These are phyloP conservation scores for Plasmodium gonderi DNA, from an alignment of 169 alveolate genomes.

Conservation along the genomic window DNA sequence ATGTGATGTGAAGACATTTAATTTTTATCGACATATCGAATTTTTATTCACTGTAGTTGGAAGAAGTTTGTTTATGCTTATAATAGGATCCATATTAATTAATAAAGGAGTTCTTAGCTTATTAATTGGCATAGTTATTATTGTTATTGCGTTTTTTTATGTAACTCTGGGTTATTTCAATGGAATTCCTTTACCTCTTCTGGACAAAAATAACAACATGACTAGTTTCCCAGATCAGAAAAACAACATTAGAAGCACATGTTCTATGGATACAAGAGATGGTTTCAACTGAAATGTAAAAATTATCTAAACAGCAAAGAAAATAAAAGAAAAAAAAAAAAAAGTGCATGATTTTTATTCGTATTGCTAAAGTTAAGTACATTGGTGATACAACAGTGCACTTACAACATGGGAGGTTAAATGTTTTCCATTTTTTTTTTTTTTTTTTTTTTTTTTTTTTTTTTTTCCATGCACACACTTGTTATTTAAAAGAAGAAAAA, in stretches of 20 bases:
- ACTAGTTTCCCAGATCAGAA: not conserved
- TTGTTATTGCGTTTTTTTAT: slow-evolving; percentile 19
- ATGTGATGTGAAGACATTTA: slow-evolving; percentile 54
- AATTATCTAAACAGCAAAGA: not conserved
- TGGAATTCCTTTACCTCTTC: slow-evolving; percentile 32
- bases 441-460: too few relatives aligned
- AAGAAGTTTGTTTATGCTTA: slow-evolving; percentile 46
- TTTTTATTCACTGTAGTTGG: slow-evolving; percentile 69
- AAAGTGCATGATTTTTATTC: slow-evolving; percentile 1
- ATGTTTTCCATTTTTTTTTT: too few relatives aligned
- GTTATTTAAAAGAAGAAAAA: not conserved
- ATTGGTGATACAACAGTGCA: too few relatives aligned
- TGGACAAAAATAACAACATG: slow-evolving; percentile 11
- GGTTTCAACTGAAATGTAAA: slow-evolving; percentile 5
- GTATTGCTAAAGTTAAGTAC: too few relatives aligned
- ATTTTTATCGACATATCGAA: slow-evolving; percentile 31
- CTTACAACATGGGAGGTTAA: too few relatives aligned
- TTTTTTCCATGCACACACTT: not conserved
- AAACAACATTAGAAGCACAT: slow-evolving; percentile 21
- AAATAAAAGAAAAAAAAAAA: slow-evolving; percentile 1
- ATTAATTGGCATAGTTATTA: slow-evolving; percentile 12
- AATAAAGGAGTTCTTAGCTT: slow-evolving; percentile 16
- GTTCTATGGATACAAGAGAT: slow-evolving; percentile 48
- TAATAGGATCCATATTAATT: slow-evolving; percentile 42
- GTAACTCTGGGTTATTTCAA: slow-evolving; percentile 38